phyloP scores from a whole-genome alignment of 2,329 filamentous ascomycete species.

The Paecilomyces dactylethromorphus region DNA sequence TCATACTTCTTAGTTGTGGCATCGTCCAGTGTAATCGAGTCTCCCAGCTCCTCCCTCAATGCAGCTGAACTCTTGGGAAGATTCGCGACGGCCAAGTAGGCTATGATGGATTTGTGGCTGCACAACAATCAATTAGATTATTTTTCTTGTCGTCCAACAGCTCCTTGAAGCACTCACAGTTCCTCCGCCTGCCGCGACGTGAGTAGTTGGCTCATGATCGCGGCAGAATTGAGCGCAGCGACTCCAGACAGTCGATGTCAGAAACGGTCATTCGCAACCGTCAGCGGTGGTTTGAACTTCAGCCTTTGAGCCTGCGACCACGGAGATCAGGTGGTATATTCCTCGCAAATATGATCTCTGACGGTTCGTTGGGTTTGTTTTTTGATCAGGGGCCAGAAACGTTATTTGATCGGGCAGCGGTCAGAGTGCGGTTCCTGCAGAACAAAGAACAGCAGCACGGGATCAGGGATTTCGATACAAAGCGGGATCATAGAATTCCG shows the following conservation, averaged over 20 bases:
- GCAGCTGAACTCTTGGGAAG: slow-evolving; percentile 63
- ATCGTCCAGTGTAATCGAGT: slow-evolving; percentile 63
- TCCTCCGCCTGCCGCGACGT: slow-evolving; percentile 79
- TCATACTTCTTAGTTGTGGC: slow-evolving; percentile 90
- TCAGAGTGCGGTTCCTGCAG: background rate
- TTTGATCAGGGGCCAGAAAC: background rate
- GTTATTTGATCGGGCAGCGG: background rate
- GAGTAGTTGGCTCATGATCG: slow-evolving; percentile 65
- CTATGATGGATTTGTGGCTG: slow-evolving; percentile 90
- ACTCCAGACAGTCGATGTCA: slow-evolving; percentile 1
- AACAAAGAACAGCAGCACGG: background rate
- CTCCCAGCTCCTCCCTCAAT: slow-evolving; percentile 69
- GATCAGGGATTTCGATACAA: background rate
- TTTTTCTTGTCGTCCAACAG: background rate
- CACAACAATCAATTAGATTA: background rate
- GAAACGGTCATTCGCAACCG: background rate
- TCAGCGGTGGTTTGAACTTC: background rate
- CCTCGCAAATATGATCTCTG: background rate
- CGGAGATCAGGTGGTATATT: background rate
- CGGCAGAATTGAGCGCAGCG: slow-evolving; percentile 6
- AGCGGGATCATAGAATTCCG: background rate
- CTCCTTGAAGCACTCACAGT: slow-evolving; percentile 56
- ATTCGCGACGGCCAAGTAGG: slow-evolving; percentile 72
- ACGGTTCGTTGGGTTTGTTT: background rate
- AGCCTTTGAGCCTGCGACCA: background rate